These are phyloP conservation scores for Trifolium repens DNA, from an alignment of 306 rosid genomes.

Conservation along the genomic window DNA sequence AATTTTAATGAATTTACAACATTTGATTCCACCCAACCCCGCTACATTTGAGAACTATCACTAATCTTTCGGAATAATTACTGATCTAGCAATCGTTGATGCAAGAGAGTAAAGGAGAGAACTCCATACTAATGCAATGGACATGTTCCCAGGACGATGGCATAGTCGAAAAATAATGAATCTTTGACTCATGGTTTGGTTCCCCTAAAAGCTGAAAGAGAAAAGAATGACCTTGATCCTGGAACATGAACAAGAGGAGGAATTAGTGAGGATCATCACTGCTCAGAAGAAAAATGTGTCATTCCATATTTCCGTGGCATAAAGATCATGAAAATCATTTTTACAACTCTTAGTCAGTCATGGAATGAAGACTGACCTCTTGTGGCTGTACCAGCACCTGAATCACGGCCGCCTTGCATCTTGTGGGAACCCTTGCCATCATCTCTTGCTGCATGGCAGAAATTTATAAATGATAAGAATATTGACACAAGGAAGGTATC, in stretches of 20 bases:
- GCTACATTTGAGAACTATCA: slow-evolving; percentile 18
- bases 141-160: slow-evolving; percentile 39
- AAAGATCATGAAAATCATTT: slow-evolving; percentile 26
- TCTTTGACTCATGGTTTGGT: slow-evolving; percentile 62
- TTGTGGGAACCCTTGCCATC: slow-evolving; percentile 62
- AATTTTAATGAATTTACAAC: slow-evolving; percentile 51
- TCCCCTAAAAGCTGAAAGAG: slow-evolving; percentile 98
- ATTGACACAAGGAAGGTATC: slow-evolving; percentile 31
- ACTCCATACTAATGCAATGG: slow-evolving; percentile 32
- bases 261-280: slow-evolving; percentile 23
- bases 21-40: slow-evolving; percentile 39
- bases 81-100: slow-evolving; percentile 35
- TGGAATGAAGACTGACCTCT: slow-evolving; percentile 68
- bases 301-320: background rate
- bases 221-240: slow-evolving; percentile 96
- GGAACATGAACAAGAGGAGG: slow-evolving; percentile 51
- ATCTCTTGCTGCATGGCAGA: slow-evolving; percentile 52
- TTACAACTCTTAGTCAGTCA: slow-evolving; percentile 36
- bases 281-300: slow-evolving; percentile 27
- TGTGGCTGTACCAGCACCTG: slow-evolving; percentile 57
- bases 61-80: slow-evolving; percentile 22
- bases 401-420: slow-evolving; percentile 61
- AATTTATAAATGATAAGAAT: slow-evolving; percentile 31
- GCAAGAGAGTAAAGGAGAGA: slow-evolving; percentile 31
- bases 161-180: slow-evolving; percentile 34